Base-by-base conservation (phyloP, 371 early-diverging fungal species). In the Saksenaea oblongispora region DNA sequence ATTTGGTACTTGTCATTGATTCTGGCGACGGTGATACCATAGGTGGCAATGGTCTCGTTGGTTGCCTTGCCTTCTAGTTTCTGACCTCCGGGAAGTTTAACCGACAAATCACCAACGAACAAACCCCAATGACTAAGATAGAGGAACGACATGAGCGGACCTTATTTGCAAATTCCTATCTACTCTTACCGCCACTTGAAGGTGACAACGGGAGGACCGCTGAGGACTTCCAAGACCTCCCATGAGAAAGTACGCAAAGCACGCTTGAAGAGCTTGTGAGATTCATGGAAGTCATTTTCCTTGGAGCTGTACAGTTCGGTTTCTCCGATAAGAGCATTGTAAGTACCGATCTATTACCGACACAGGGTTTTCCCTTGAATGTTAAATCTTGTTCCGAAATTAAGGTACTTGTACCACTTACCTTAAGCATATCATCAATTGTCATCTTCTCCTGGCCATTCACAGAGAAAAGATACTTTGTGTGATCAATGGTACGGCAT, bases 291-390 rank as follows among this genome's bases (percentile, higher is more conserved):
- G 35, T 77, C 83, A 54, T 65, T 69, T 64, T 83, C 79, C 62
- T 78, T 83, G 34, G 83, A 77, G 59, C 77, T 79, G 66, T 83
- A 83, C 24, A 79, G 69, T 34, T 83, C 79, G 15, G 79, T 77
- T 56, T 83, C 83, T 62, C 83, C 83, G 58, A 83, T 75, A n/a
- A 83, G 71, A 39, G 83, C 83, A 59, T 83, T 83, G 63, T 83
- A 83, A n/a, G 83, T 83, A 56, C 83, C 83, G 42, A 83, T 70
- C 80, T 79, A 55, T 26, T 39, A 37, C 18, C 34, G 3, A 59
- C 34, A 17, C 42, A 41, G 42, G 42, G 42, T 41, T 41, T 41
- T 41, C 42, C 42, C 42, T 17, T 31, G 37, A 53, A 28, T 4
- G 26, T 39, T 55, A 11, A 44, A 34, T n/a, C 36, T 18, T 22